phyloP scores from a whole-genome alignment of 768 basidiomycete species.

The Albatrellus ellisii region DNA sequence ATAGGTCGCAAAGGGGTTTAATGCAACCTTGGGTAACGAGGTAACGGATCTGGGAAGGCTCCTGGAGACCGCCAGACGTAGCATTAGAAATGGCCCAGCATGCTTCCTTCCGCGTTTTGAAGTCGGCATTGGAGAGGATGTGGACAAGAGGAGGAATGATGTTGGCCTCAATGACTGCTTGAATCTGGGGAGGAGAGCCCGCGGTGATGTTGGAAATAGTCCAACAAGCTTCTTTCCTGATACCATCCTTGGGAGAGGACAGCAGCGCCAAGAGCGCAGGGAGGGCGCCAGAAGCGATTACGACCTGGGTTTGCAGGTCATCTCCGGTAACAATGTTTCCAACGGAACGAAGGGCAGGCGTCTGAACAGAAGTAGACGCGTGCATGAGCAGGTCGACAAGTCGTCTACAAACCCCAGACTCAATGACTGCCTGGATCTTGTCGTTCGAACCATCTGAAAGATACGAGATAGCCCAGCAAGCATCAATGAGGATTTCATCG shows the following conservation, averaged over 20 bases:
- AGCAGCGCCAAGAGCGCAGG: slow-evolving; percentile 87
- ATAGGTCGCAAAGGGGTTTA: slow-evolving; percentile 93
- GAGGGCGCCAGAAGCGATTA: slow-evolving; percentile 95
- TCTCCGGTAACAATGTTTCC: slow-evolving; percentile 99
- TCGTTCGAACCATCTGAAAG: slow-evolving; percentile 98
- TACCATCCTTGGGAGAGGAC: slow-evolving; percentile 96
- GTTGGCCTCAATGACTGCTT: slow-evolving; percentile 94
- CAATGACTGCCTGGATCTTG: slow-evolving; percentile 99
- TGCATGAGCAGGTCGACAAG: slow-evolving; percentile 97
- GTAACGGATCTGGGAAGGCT: slow-evolving; percentile 95
- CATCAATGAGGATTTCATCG: slow-evolving; percentile 98
- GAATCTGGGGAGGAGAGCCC: slow-evolving; percentile 93
- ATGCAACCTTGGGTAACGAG: slow-evolving; percentile 97
- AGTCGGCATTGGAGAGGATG: slow-evolving; percentile 94
- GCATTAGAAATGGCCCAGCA: slow-evolving; percentile 99
- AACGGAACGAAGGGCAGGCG: slow-evolving; percentile 94
- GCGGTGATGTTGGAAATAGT: slow-evolving; percentile 99
- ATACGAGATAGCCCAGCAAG: slow-evolving; percentile 99
- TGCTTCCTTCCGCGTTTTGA: slow-evolving; percentile 99
- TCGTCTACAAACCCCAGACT: slow-evolving; percentile 93
- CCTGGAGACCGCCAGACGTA: slow-evolving; percentile 93
- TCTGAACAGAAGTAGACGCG: slow-evolving; percentile 90
- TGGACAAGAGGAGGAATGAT: slow-evolving; percentile 98
- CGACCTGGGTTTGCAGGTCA: slow-evolving; percentile 97
- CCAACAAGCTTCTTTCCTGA: slow-evolving; percentile 99